Conservation (phyloP, 495 filamentous ascomycete species). For the Amniculicola lignicola region DNA sequence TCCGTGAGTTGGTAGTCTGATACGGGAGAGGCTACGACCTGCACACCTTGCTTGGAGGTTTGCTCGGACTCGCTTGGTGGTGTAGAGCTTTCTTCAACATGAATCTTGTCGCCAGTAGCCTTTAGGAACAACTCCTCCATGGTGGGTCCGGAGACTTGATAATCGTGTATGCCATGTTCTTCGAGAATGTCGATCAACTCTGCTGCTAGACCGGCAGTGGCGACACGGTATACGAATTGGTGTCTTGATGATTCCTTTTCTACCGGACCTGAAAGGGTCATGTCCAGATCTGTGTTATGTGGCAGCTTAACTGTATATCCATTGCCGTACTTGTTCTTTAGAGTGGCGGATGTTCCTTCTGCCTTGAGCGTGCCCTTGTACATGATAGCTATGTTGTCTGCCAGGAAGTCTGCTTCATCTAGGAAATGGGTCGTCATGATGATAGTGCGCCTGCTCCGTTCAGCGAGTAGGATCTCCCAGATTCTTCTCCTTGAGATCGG, state of each 20-base stretch:
- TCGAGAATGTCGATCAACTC: constrained; percentile 64
- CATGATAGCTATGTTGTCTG: constrained; percentile 43
- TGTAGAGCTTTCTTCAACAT: background rate
- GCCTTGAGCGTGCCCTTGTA: constrained; percentile 41
- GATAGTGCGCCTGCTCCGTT: constrained; percentile 72
- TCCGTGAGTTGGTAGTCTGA: background rate
- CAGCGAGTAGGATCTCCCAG: constrained; percentile 83
- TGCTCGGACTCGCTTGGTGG: background rate
- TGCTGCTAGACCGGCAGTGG: constrained; percentile 61
- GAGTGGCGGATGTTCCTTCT: constrained; percentile 37
- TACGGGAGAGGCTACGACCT: background rate
- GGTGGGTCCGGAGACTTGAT: constrained; percentile 75
- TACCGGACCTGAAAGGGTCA: constrained; percentile 42
- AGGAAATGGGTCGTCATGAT: constrained; percentile 70
- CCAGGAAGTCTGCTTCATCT: constrained; percentile 42
- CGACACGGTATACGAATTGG: constrained; percentile 63
- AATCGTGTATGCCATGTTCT: constrained; percentile 58
- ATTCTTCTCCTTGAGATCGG: constrained; percentile 77
- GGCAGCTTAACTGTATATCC: constrained; percentile 65
- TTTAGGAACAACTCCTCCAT: constrained; percentile 87
- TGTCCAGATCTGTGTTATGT: constrained; percentile 49
- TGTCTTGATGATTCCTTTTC: constrained; percentile 61
- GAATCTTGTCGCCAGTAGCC: constrained; percentile 61
- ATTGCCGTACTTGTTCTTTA: constrained; percentile 40
- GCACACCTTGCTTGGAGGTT: background rate